Evolutionary conservation across 176 grass and related monocot species (phyloP).

Genomic region (Secale cereale): DNA sequence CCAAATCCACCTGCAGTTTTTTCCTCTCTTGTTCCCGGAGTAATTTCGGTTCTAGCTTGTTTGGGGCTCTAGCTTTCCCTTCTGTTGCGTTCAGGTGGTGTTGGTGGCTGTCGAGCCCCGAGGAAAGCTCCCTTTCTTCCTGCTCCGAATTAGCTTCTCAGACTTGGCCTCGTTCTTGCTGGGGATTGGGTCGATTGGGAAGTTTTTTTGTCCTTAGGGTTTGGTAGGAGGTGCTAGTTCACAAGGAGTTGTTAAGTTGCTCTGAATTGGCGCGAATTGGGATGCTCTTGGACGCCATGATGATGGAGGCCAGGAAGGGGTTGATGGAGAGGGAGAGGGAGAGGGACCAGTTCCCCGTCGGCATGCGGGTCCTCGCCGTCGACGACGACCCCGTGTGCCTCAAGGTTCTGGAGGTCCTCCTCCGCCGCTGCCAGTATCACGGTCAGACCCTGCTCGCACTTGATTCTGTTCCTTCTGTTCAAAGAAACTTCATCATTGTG

Average conservation of each 20-base stretch:
- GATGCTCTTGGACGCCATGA: slow-evolving; percentile 25
- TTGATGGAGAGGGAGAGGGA: slow-evolving; percentile 19
- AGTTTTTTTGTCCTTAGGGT: background rate
- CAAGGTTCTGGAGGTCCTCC: slow-evolving; percentile 45
- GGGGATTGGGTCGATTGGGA: background rate
- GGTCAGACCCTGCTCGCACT: slow-evolving; percentile 3
- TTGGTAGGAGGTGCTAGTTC: background rate
- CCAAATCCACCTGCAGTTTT: background rate
- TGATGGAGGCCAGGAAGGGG: slow-evolving; percentile 32
- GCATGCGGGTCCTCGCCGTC: slow-evolving; percentile 71
- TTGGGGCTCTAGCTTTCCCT: background rate
- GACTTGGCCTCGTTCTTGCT: background rate
- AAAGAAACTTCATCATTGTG: background rate
- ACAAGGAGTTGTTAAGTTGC: background rate
- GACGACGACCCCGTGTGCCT: slow-evolving; percentile 66
- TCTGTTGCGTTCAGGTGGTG: background rate
- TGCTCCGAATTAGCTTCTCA: background rate
- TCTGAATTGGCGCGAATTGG: background rate
- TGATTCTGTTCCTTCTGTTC: background rate
- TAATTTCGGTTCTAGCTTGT: slow-evolving; percentile 11
- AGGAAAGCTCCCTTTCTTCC: background rate
- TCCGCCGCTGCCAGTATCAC: slow-evolving; percentile 43
- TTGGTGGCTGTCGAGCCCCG: background rate
- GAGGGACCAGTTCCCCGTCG: slow-evolving; percentile 58
- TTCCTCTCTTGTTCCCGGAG: background rate